These are phyloP conservation scores for Trametes gibbosa DNA, from an alignment of 768 basidiomycete genomes.

Conservation along the genomic window DNA sequence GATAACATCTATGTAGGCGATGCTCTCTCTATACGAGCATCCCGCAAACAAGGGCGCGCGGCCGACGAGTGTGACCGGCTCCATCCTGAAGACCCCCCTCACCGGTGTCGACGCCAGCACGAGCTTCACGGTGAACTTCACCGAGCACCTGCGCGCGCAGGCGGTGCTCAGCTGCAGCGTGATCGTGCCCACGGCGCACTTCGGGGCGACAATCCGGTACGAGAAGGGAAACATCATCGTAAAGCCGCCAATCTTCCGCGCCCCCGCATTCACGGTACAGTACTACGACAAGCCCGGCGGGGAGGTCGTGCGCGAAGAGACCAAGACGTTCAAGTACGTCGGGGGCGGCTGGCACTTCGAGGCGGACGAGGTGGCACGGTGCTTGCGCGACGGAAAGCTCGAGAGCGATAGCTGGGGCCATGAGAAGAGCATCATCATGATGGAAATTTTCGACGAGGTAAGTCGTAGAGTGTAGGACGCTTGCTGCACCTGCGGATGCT, in stretches of 20 bases:
- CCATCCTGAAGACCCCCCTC: constrained; percentile 74
- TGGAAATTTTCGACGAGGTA: constrained; percentile 86
- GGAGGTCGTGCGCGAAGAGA: constrained; percentile 52
- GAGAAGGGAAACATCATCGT: constrained; percentile 69
- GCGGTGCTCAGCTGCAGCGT: constrained; percentile 72
- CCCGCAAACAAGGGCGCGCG: constrained; percentile 59
- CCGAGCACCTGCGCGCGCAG: constrained; percentile 61
- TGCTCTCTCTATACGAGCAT: constrained; percentile 77
- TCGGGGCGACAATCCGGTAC: constrained; percentile 70
- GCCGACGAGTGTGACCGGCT: constrained; percentile 60
- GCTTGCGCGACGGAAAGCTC: constrained; percentile 66
- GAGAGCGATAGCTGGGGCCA: constrained; percentile 77
- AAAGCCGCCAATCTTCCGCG: constrained; percentile 61
- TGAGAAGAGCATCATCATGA: constrained; percentile 75
- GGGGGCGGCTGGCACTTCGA: constrained; percentile 82
- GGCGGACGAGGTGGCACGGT: constrained; percentile 85
- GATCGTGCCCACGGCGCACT: constrained; percentile 43
- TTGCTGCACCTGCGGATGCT: constrained; percentile 5
- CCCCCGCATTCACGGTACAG: constrained; percentile 63
- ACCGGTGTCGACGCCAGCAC: constrained; percentile 81
- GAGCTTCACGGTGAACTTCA: constrained; percentile 70
- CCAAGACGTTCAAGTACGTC: constrained; percentile 49
- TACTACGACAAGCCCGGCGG: constrained; percentile 51
- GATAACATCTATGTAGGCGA: constrained; percentile 45
- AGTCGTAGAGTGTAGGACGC: constrained; percentile 9